Percentiles rank a stretch among this genome's conserved stretches.
Conservation (phyloP, 2,329 filamentous ascomycete genomes). For the Claviceps sp. region DNA sequence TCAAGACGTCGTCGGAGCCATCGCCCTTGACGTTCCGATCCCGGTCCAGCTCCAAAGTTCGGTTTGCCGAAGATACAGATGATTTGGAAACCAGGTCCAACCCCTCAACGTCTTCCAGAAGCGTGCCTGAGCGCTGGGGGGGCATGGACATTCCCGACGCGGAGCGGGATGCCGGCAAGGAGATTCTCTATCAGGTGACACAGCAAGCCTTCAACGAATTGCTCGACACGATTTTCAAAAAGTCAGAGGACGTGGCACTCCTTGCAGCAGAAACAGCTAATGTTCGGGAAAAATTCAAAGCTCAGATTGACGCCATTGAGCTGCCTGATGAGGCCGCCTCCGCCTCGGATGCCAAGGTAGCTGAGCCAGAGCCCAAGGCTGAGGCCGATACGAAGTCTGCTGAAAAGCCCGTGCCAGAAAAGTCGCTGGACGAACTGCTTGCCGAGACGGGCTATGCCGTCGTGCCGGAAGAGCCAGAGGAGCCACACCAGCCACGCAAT, state of each 20-base stretch:
- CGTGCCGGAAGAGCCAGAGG: slow-evolving; percentile 14
- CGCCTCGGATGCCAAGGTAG: not conserved
- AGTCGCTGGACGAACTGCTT: slow-evolving; percentile 24
- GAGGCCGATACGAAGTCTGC: not conserved
- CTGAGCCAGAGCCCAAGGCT: not conserved
- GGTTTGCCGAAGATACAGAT: slow-evolving; percentile 58
- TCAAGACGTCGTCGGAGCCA: slow-evolving; percentile 26
- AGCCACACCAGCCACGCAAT: slow-evolving; percentile 15
- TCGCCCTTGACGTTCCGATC: slow-evolving; percentile 24
- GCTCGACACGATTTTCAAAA: slow-evolving; percentile 72
- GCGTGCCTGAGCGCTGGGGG: slow-evolving; percentile 61
- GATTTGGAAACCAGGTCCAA: slow-evolving; percentile 61
- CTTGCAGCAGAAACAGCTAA: slow-evolving; percentile 49
- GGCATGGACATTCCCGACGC: slow-evolving; percentile 67
- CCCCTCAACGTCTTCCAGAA: slow-evolving; percentile 57
- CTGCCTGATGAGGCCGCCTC: slow-evolving; percentile 13
- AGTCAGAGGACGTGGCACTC: slow-evolving; percentile 63
- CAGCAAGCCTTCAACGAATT: slow-evolving; percentile 88
- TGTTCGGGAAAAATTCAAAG: slow-evolving; percentile 43
- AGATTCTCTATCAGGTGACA: slow-evolving; percentile 81
- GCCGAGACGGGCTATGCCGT: slow-evolving; percentile 31
- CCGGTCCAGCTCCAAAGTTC: slow-evolving; percentile 65
- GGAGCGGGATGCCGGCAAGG: slow-evolving; percentile 71
- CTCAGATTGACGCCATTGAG: slow-evolving; percentile 30
- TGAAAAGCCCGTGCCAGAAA: slow-evolving; percentile 8